phyloP scores from a whole-genome alignment of 768 basidiomycete species.

The Serendipita sp. region DNA sequence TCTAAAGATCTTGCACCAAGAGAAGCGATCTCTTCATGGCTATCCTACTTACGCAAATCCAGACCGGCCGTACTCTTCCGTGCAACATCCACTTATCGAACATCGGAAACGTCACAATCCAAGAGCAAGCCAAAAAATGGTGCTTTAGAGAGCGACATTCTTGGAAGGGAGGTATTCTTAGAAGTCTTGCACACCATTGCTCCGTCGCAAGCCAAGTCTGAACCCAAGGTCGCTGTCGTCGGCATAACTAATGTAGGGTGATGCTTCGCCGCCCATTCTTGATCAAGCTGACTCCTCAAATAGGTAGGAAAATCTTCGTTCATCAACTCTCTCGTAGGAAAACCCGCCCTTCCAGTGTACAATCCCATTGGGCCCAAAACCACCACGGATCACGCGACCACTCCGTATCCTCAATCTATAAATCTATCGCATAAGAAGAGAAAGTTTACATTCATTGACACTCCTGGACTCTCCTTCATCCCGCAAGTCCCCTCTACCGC shows the following conservation, averaged over 20 bases:
- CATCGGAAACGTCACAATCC: constrained; percentile 19
- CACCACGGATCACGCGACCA: constrained; percentile 54
- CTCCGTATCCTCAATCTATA: constrained; percentile 47
- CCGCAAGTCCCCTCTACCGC: constrained; percentile 13
- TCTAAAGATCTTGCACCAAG: constrained; percentile 57
- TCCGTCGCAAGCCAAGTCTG: constrained; percentile 28
- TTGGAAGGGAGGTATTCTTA: constrained; percentile 41
- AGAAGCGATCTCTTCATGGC: constrained; percentile 60
- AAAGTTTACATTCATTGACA: constrained; percentile 59
- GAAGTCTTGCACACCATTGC: constrained; percentile 32
- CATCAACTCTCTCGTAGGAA: constrained; percentile 56
- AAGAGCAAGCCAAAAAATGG: constrained; percentile 32
- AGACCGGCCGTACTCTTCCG: constrained; percentile 58
- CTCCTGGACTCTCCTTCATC: constrained; percentile 58
- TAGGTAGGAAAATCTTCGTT: constrained; percentile 75
- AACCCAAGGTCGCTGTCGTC: constrained; percentile 56
- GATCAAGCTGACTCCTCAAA: background rate
- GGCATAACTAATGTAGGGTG: constrained; percentile 64
- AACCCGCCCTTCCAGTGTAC: constrained; percentile 40
- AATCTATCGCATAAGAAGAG: constrained; percentile 30
- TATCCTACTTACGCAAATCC: constrained; percentile 36
- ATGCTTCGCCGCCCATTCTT: background rate
- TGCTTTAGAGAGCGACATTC: constrained; percentile 35
- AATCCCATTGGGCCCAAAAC: constrained; percentile 27
- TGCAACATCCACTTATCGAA: constrained; percentile 50